Evolutionary conservation across 202 grass and related monocot species (phyloP).

Genomic region (Hordeum pubiflorum): DNA sequence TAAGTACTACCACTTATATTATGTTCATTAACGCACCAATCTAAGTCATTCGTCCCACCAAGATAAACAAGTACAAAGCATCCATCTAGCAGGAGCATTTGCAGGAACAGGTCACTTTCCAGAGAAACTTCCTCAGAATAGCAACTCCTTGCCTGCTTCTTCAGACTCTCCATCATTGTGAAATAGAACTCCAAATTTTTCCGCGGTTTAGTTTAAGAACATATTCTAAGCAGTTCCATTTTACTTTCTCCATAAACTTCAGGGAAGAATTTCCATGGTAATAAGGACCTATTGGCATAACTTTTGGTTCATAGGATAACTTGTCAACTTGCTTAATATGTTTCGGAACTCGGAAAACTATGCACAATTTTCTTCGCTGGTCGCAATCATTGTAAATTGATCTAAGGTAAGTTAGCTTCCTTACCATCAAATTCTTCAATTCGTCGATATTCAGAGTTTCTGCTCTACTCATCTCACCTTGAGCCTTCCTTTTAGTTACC

Average conservation of each 20-base stretch:
- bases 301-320: background rate
- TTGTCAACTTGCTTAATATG: background rate
- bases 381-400: background rate
- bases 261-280: background rate
- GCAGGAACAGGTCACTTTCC: background rate
- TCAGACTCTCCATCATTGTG: background rate
- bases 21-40: background rate
- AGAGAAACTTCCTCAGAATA: constrained; percentile 4
- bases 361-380: background rate
- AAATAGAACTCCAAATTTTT: background rate
- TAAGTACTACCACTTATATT: background rate
- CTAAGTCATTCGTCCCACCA: background rate
- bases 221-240: background rate
- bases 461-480: background rate
- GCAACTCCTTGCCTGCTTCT: background rate
- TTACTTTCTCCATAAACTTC: background rate
- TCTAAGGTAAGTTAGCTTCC: background rate
- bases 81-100: constrained; percentile 11
- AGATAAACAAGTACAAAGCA: background rate
- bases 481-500: background rate
- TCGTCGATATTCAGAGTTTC: background rate
- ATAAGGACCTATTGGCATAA: constrained; percentile 20
- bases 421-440: background rate
- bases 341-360: background rate
- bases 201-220: background rate